Base-by-base conservation (phyloP, 2,329 filamentous ascomycete species). In the Alternaria rosae region DNA sequence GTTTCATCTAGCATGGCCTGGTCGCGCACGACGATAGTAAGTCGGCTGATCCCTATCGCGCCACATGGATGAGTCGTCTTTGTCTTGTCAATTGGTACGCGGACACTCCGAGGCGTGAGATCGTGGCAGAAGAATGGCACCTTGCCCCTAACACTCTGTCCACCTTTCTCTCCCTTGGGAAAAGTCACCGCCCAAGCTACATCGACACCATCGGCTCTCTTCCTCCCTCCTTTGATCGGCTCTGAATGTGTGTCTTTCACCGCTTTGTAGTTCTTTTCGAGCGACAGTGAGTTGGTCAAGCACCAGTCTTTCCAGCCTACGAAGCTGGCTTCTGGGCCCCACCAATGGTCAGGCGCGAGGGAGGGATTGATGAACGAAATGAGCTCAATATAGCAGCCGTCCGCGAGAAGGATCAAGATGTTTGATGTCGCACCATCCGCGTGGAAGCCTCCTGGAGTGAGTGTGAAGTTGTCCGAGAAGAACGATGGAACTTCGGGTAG, bases 341-440 rank as follows among this genome's bases (percentile, higher is more conserved):
- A 92, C 70, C 85, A 85, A 70, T 91, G 88, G 4, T 84, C 81
- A 7, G 76, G 68, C 5, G 80, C 78, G n/a, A 76, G 68, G 32
- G 76, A 72, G 43, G 81, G 83, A 20, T 85, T 74, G 51, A 87
- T 79, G 72, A 91, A 91, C 41, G 87, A 85, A 62, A 91, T 89
- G 53, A 91, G 79, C 71, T 92, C 89, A 55, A 92, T 80, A 77
- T 91, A 91, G 21, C 84, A 85, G 28, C 89, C 89, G 67, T 91
- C 89, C 25, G 81, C 70, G 61, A 92, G 85, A 13, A 89, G 78
- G 20, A 91, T 84, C 17, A 91, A 84, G 44, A 84, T 85, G 78
- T 91, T 91, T 84, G 85, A 2, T 85, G 91, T 66, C 80, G 73
- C 81, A 13, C 85, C 85, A 64, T 88, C 88, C 9, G 87, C 85